Evolutionary conservation across 2,329 filamentous ascomycete species (phyloP), one percentile per base, ranked within the genome.

Genomic region (Pochonia chlamydosporia): DNA sequence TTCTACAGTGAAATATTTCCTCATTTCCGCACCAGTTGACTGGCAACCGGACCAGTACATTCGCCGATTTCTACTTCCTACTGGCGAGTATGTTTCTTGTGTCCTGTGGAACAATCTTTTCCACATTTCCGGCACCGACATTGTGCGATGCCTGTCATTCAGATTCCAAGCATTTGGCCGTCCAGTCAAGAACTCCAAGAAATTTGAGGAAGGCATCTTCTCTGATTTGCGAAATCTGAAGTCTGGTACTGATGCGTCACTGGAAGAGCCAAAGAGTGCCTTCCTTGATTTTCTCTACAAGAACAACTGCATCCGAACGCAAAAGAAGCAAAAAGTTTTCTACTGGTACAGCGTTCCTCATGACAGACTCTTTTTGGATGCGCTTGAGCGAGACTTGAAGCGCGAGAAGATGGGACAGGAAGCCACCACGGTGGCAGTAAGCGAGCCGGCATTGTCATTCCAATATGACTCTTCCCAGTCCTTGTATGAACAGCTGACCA

Each of bases 251-350:
- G 93, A 99, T 75, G 93, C 93, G 42, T 96, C 93, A 36, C 82
- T 99, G 51, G 93, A 99, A 72, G 93, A 99, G 75, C 93, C 93
- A 47, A 99, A 99, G 79, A 97, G 92, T 72, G 85, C 88, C 2
- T 99, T 99, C 72, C 81, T 99, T 52, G 93, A 99, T 70, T 99
- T 97, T 68, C 78, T 99, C 39, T 99, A 99, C 82, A 99, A 99
- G 80, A 99, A 99, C 81, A 99, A 99, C 76, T 99, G 93, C 79
- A 99, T 99, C 59, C 85, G 93, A 59, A 99, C 93, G 31, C 93
- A 99, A 71, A 99, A 99, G 83, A 99, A 99, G 79, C 93, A 99
- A 66, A 99, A 99, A 77, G 93, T 99, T 56, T 99, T 99, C 64
- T 99, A 97, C 74, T 99, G 93, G 93, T 99, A 97, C 73, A 96